Evolutionary conservation across 2,329 filamentous ascomycete genomes (phyloP).

Genomic region (Fusarium decemcellulare): DNA sequence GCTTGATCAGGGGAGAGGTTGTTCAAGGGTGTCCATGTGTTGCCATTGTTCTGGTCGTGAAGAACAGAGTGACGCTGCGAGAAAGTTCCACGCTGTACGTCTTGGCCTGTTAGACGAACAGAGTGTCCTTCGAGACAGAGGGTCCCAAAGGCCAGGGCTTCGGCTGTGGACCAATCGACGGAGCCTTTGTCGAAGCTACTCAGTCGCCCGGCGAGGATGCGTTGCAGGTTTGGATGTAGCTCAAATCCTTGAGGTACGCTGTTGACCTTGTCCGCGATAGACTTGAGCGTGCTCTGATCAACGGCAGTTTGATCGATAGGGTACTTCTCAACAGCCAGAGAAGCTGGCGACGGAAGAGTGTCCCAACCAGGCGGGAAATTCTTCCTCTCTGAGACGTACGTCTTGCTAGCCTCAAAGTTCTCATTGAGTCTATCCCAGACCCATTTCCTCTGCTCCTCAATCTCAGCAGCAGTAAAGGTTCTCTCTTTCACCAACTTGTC

Average conservation of each 20-base stretch:
- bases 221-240: conserved; percentile 93
- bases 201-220: conserved; percentile 88
- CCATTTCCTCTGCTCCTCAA: conserved; percentile 99
- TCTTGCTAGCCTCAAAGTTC: conserved; percentile 95
- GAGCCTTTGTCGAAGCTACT: conserved; percentile 92
- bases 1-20: conserved; percentile 90
- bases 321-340: conserved; percentile 87
- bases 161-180: conserved; percentile 97
- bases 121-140: conserved; percentile 93
- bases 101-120: conserved; percentile 96
- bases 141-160: conserved; percentile 93
- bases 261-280: conserved; percentile 85
- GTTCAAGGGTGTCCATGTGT: conserved; percentile 91
- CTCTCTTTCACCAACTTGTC: conserved; percentile 90
- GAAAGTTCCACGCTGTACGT: conserved; percentile 99
- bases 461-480: conserved; percentile 95
- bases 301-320: conserved; percentile 90
- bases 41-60: conserved; percentile 94
- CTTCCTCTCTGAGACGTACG: conserved; percentile 93
- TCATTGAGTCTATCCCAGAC: conserved; percentile 98
- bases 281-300: conserved; percentile 77
- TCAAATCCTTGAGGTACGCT: conserved; percentile 86
- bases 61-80: conserved; percentile 97
- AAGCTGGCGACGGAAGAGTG: background rate
- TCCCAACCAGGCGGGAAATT: conserved; percentile 82